Percentiles rank a stretch among this genome's conserved stretches.
Conservation (phyloP, 495 filamentous ascomycete species). For the Aspergillus incahuasiensis region DNA sequence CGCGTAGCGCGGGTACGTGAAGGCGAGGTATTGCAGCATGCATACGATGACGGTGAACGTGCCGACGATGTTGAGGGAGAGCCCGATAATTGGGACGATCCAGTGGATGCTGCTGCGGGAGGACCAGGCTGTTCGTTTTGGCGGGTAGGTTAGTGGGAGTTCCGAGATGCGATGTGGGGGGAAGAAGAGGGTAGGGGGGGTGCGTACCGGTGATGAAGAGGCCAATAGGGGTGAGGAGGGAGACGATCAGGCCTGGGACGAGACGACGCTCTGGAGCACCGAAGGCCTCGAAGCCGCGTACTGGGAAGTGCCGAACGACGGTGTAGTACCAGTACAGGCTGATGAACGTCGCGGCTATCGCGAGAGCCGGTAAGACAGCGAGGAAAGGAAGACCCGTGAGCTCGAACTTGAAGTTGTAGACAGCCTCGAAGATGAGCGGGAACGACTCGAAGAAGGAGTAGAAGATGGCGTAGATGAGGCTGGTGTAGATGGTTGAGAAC, state of each 20-base stretch:
- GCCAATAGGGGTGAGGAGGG: not conserved
- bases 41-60: not conserved
- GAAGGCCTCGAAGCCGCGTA: slow-evolving; percentile 1
- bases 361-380: slow-evolving; percentile 36
- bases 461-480: slow-evolving; percentile 44
- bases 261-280: not conserved
- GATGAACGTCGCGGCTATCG: slow-evolving; percentile 36
- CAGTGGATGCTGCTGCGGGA: not conserved
- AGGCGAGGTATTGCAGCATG: not conserved
- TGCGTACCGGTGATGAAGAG: not conserved
- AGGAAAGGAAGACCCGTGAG: slow-evolving; percentile 48
- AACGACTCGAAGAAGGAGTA: slow-evolving; percentile 38
- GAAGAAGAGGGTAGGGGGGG: no score
- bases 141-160: no score
- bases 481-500: slow-evolving; percentile 42
- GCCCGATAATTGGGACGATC: not conserved
- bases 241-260: not conserved
- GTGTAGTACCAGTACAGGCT: slow-evolving; percentile 37
- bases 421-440: slow-evolving; percentile 43
- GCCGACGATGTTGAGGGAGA: not conserved
- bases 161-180: no score
- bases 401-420: slow-evolving; percentile 35
- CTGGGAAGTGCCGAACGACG: slow-evolving; percentile 24
- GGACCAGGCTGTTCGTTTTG: not conserved
- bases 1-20: not conserved